phyloP scores from a whole-genome alignment of 2,329 filamentous ascomycete genomes.

The Ophiognomonia clavigignenti-juglandacearum region DNA sequence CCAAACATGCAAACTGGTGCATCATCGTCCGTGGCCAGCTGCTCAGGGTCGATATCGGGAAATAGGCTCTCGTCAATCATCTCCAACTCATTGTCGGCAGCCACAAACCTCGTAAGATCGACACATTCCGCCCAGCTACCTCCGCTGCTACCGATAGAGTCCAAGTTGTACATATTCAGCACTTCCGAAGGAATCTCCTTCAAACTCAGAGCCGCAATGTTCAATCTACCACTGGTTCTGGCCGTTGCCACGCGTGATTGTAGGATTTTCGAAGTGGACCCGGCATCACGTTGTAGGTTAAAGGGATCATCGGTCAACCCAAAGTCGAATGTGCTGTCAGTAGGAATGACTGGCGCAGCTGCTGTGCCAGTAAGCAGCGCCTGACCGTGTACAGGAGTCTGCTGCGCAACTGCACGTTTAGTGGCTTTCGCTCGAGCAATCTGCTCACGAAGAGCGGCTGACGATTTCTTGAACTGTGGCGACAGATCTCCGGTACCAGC shows the following conservation, averaged over 20 bases:
- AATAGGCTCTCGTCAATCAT: conserved; percentile 70
- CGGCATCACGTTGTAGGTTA: conserved; percentile 57
- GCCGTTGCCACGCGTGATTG: conserved; percentile 68
- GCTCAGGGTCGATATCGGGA: conserved; percentile 61
- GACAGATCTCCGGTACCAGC: conserved; percentile 24
- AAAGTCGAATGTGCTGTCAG: conserved; percentile 52
- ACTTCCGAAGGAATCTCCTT: conserved; percentile 78
- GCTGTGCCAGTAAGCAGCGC: conserved; percentile 9
- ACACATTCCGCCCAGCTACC: conserved; percentile 88
- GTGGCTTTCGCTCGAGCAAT: conserved; percentile 91
- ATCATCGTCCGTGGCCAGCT: conserved; percentile 60
- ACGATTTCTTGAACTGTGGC: conserved; percentile 57
- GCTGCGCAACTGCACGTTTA: conserved; percentile 46
- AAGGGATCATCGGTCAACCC: conserved; percentile 63
- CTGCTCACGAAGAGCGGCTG: conserved; percentile 76
- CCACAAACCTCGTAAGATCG: conserved; percentile 77
- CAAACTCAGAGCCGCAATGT: conserved; percentile 80
- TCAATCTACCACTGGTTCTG: conserved; percentile 73
- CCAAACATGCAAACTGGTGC: conserved; percentile 71
- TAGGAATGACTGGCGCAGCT: conserved; percentile 38
- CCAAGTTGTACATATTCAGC: conserved; percentile 83
- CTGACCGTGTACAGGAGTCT: conserved; percentile 10
- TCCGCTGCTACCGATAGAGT: conserved; percentile 56
- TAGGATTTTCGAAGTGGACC: conserved; percentile 61
- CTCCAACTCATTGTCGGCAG: conserved; percentile 85